Evolutionary conservation across 805 yeast genomes (phyloP), one percentile per base, ranked within the genome.

Genomic region (Teunomyces gatunensis): DNA sequence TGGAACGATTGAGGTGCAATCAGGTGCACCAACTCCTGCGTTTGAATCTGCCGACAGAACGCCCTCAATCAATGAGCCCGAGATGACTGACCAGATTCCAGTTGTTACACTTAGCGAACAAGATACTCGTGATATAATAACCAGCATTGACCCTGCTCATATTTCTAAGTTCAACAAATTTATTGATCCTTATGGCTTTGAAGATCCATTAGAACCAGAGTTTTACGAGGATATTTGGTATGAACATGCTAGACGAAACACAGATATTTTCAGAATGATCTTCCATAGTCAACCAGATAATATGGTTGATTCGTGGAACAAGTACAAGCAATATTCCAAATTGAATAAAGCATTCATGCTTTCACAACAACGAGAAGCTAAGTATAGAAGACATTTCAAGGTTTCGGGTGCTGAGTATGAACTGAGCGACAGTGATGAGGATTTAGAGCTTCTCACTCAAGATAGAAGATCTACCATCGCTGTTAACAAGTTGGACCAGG

Each of bases 251-350:
- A 71, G 85, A 45, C 77, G 91, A 57, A 94, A 94, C 60, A 89
- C 98, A 0, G 75, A 80, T 49, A 70, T 95, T 1, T 94, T 80
- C 69, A 76, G 97, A 51, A 74, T 85, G 64, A 87, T 94, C 1
- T 94, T 94, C 77, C 91, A 91, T 54, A 83, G 89, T 52, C 99
- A 95, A 61, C 99, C 99, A 0, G 99, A 94, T 65, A 89, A 92
- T 63, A 74, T 81, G 5, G 98, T 92, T n/a, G 75, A 75, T 20
- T 79, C 90, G 0, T 94, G 99, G 99, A 79, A 79, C 47, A 96
- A 89, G 47, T 94, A 89, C 64, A 91, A 88, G 62, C 82, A 78
- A 23, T 86, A 75, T 61, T 76, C 82, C 49, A 81, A 78, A 50
- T 65, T 86, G 55, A 74, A 74, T 43, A 71, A 76, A 15, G 89